Percentiles rank a stretch among this genome's conserved stretches.
phyloP scores from a whole-genome alignment of 2,329 filamentous ascomycete species.

The Aureobasidium sp. region DNA sequence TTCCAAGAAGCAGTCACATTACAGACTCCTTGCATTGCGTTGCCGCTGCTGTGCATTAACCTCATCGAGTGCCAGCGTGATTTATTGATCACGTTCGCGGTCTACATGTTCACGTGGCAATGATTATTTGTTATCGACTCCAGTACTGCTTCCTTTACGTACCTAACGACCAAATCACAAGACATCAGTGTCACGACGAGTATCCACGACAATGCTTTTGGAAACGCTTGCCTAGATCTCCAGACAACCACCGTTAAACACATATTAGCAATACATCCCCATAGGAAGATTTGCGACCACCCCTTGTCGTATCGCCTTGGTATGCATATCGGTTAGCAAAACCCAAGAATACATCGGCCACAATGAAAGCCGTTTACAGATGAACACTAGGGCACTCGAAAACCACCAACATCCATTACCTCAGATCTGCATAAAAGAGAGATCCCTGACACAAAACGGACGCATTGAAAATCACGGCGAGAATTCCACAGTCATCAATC shows the following conservation, averaged over 20 bases:
- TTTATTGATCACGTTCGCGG: background rate
- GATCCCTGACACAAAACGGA: background rate
- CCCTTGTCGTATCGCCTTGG: background rate
- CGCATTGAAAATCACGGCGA: background rate
- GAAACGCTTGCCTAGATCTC: background rate
- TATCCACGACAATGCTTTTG: background rate
- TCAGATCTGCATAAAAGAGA: background rate
- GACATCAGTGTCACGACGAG: background rate
- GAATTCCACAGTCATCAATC: background rate
- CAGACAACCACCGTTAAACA: background rate
- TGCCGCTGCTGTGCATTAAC: background rate
- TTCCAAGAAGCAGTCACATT: background rate
- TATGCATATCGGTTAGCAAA: background rate
- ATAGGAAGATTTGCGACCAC: too few relatives aligned
- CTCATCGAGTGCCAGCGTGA: background rate
- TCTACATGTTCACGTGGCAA: background rate
- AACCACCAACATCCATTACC: background rate
- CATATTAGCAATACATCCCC: too few relatives aligned
- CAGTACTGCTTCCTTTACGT: background rate
- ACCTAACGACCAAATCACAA: too few relatives aligned
- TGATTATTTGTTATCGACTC: background rate
- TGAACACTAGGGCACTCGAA: background rate
- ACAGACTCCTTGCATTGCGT: background rate
- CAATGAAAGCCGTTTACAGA: background rate
- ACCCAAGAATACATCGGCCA: background rate